Conservation (phyloP, 192 early-diverging fungal species). For the Backusella sp. region DNA sequence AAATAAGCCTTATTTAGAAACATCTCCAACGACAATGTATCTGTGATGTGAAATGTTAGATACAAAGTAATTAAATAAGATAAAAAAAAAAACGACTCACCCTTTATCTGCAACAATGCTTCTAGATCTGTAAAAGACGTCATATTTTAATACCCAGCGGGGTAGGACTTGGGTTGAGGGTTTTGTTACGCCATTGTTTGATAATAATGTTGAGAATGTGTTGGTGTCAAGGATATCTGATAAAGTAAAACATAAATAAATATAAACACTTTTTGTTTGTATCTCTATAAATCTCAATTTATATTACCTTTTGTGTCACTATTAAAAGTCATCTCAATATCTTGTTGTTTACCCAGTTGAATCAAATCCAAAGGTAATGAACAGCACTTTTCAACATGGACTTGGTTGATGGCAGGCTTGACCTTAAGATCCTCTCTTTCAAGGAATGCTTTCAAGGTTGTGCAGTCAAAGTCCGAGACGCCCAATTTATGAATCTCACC, state of each 20-base stretch:
- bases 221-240: conserved; percentile 45
- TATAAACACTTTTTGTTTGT: not conserved
- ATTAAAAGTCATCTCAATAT: conserved; percentile 45
- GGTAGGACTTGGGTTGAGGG: conserved; percentile 22
- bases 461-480: conserved; percentile 44
- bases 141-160: conserved; percentile 55
- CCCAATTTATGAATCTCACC: conserved; percentile 44
- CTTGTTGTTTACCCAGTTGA: conserved; percentile 39
- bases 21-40: conserved; percentile 18
- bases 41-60: not conserved
- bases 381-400: conserved; percentile 47
- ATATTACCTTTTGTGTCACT: conserved; percentile 44
- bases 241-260: conserved; percentile 12
- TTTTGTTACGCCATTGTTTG: conserved; percentile 20
- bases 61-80: not conserved
- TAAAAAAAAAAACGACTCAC: conserved; percentile 23
- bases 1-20: not conserved
- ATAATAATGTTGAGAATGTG: conserved; percentile 38
- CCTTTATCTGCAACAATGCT: conserved; percentile 53
- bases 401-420: conserved; percentile 46
- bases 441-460: conserved; percentile 37
- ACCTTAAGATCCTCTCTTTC: conserved; percentile 18
- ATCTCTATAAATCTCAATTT: not conserved
- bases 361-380: conserved; percentile 45
- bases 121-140: conserved; percentile 43